Conservation (phyloP, 2,329 filamentous ascomycete species). For the Tolypocladium sp. region DNA sequence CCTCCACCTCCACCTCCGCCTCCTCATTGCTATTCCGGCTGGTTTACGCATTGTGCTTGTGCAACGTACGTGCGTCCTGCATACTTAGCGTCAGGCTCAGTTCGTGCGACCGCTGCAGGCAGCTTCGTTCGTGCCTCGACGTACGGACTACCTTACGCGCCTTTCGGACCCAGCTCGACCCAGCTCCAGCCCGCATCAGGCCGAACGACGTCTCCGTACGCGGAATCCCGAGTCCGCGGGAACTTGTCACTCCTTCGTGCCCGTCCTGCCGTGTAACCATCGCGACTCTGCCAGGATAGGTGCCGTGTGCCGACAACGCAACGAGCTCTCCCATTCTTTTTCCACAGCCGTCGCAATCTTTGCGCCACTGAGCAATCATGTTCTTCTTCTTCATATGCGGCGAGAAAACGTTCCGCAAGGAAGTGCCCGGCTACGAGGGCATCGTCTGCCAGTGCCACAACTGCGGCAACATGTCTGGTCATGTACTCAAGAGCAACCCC, state of each 20-base stretch:
- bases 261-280: background rate
- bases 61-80: background rate
- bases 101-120: background rate
- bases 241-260: background rate
- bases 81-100: background rate
- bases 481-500: slow-evolving; percentile 53
- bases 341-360: background rate
- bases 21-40: background rate
- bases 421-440: slow-evolving; percentile 52
- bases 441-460: slow-evolving; percentile 55
- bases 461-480: slow-evolving; percentile 54
- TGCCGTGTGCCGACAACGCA: background rate
- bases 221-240: background rate
- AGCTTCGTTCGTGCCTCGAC: background rate
- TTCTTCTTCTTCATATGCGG: slow-evolving; percentile 55
- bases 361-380: slow-evolving; percentile 25
- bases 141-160: background rate
- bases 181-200: background rate
- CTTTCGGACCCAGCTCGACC: background rate
- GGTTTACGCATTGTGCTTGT: background rate
- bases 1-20: background rate
- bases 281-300: background rate
- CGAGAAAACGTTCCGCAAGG: slow-evolving; percentile 51
- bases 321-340: background rate
- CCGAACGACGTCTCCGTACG: background rate